Evolutionary conservation across 176 grass and related monocot genomes (phyloP).

Genomic region (Paspalum vaginatum): DNA sequence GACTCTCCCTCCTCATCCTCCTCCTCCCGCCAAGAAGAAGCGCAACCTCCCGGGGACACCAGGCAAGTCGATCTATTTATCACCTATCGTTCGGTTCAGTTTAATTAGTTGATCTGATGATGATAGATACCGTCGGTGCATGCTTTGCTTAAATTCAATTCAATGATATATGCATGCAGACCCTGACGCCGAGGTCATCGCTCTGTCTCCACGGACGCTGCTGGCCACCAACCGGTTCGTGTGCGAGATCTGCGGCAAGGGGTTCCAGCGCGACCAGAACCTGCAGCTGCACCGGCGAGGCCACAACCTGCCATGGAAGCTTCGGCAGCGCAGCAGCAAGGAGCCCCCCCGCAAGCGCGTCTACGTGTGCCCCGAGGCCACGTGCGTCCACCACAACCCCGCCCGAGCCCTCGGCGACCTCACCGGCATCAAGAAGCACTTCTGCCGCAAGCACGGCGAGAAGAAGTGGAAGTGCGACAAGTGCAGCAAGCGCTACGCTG

Average conservation of each 20-base stretch:
- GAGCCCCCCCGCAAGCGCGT: slow-evolving; percentile 72
- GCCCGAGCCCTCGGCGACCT: slow-evolving; percentile 79
- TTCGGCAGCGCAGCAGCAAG: slow-evolving; percentile 78
- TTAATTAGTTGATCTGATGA: not conserved
- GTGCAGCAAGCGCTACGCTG: slow-evolving; percentile 85
- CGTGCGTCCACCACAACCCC: slow-evolving; percentile 93
- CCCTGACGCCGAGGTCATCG: slow-evolving; percentile 85
- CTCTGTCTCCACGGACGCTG: slow-evolving; percentile 76
- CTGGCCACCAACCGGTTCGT: slow-evolving; percentile 90
- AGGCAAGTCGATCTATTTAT: slow-evolving; percentile 49
- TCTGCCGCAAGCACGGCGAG: slow-evolving; percentile 97
- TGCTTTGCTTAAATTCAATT: not conserved
- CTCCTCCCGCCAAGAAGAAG: slow-evolving; percentile 85
- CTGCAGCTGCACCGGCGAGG: slow-evolving; percentile 91
- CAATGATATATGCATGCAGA: slow-evolving; percentile 34
- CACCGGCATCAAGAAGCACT: slow-evolving; percentile 98
- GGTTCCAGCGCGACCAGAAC: slow-evolving; percentile 95
- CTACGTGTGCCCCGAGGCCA: slow-evolving; percentile 87
- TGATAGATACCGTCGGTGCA: no score
- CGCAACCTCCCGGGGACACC: slow-evolving; percentile 95
- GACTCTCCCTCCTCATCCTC: slow-evolving; percentile 32
- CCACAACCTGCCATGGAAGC: slow-evolving; percentile 92
- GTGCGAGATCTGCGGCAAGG: slow-evolving; percentile 97
- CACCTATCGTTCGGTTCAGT: not conserved
- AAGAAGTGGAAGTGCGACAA: slow-evolving; percentile 99